phyloP scores from a whole-genome alignment of 495 filamentous ascomycete genomes.

The Penicillium dipodomyicola region DNA sequence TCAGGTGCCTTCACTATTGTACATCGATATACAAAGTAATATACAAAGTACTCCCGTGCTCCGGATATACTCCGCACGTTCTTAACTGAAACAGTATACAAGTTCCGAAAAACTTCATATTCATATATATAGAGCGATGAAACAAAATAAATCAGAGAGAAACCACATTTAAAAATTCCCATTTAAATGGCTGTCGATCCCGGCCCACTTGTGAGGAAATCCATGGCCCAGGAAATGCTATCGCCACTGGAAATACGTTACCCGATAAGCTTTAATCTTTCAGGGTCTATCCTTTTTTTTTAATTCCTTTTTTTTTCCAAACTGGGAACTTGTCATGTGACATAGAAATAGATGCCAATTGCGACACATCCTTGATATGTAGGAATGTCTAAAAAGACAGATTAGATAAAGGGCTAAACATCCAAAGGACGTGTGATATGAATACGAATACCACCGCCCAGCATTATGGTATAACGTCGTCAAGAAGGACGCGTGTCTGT shows the following conservation, averaged over 20 bases:
- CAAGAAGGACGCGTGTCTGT: slow-evolving; percentile 30
- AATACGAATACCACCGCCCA: not conserved
- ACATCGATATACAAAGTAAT: not conserved
- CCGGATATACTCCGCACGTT: not conserved
- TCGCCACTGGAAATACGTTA: slow-evolving; percentile 7
- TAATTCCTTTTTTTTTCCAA: not conserved
- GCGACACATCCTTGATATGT: no score
- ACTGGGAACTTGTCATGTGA: not conserved
- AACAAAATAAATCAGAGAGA: not conserved
- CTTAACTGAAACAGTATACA: slow-evolving; percentile 3
- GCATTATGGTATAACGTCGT: not conserved
- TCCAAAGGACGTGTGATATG: not conserved
- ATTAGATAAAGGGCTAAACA: not conserved
- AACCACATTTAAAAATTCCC: not conserved
- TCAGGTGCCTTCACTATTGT: not conserved
- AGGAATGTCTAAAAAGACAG: not conserved
- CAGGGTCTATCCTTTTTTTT: slow-evolving; percentile 8
- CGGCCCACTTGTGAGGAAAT: slow-evolving; percentile 22
- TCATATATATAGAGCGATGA: slow-evolving; percentile 25
- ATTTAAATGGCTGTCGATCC: slow-evolving; percentile 24
- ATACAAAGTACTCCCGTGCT: not conserved
- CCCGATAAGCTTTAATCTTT: slow-evolving; percentile 16
- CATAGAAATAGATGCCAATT: no score
- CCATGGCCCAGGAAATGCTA: slow-evolving; percentile 17
- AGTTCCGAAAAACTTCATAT: not conserved